Conservation (phyloP, 495 filamentous ascomycete genomes). For the Hypoxylon fragiforme region DNA sequence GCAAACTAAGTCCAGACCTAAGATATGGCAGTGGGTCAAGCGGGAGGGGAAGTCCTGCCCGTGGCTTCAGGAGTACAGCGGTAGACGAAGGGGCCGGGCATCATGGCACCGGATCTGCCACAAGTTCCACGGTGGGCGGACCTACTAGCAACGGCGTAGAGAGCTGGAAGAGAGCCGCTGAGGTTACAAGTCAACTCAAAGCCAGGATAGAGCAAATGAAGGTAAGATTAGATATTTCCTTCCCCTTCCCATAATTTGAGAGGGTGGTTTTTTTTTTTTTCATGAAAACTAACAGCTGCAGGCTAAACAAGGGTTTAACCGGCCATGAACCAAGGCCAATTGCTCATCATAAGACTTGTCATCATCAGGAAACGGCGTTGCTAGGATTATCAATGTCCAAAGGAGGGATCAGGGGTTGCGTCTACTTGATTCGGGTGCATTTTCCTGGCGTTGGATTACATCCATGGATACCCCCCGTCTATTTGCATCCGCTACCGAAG, state of each 20-base stretch:
- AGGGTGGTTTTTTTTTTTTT: background rate
- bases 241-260: no score
- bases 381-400: slow-evolving; percentile 11
- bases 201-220: slow-evolving; percentile 86
- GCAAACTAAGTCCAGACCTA: slow-evolving; percentile 58
- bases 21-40: slow-evolving; percentile 56
- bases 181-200: slow-evolving; percentile 97
- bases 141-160: slow-evolving; percentile 67
- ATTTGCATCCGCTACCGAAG: slow-evolving; percentile 9
- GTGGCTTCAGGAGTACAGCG: slow-evolving; percentile 43
- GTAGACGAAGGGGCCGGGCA: slow-evolving; percentile 33
- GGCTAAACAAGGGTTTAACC: slow-evolving; percentile 43
- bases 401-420: slow-evolving; percentile 6
- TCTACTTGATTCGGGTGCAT: slow-evolving; percentile 30
- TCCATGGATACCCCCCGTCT: slow-evolving; percentile 31
- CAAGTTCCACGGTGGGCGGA: slow-evolving; percentile 41
- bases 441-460: slow-evolving; percentile 37
- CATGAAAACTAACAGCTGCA: slow-evolving; percentile 8
- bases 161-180: slow-evolving; percentile 97
- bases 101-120: slow-evolving; percentile 31
- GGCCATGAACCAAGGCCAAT: slow-evolving; percentile 24
- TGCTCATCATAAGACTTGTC: slow-evolving; percentile 1
- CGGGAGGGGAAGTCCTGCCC: slow-evolving; percentile 58
- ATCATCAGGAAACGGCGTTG: slow-evolving; percentile 23
- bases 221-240: slow-evolving; percentile 39